Base-by-base conservation (phyloP, 2,329 filamentous ascomycete species). In the Peltaster fructicola region DNA sequence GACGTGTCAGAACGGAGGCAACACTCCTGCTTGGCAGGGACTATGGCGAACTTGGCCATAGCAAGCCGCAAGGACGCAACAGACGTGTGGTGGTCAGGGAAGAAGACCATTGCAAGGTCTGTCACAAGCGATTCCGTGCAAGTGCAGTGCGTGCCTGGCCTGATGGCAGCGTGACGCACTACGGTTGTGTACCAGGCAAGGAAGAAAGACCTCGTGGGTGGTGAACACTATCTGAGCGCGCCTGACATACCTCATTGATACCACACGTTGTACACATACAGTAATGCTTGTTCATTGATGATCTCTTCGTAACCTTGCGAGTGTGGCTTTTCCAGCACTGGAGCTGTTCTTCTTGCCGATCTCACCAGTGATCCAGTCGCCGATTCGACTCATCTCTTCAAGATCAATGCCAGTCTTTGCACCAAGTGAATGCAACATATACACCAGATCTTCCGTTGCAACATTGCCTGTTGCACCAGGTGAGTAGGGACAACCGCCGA, bases 121-220 rank as follows among this genome's bases (percentile, higher is more conserved):
- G 88, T 48, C 77, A 92, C 51, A 95, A 93, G 60, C 63, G 88
- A 36, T 66, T 98, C 36, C 85, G 84, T 2, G 76, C 81, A 2
- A 91, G 78, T 48, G 88, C 92, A 10, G 76, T 95, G 31, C 74
- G 84, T 19, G 84, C 93, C 8, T 65, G 88, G 52, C 80, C 84
- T 5, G 78, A 91, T 38, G 50, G 53, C 20, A 47, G 48, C 23
- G 58, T 61, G 11, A 56, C 61, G 30, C 59, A 63, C 41, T 58
- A 55, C 30, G 59, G 59, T 3, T 62, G 59, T 44, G 47, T 54
- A 18, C 40, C 39, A n/a, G 27, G 27, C 19, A 20, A 20, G 8
- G 10, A 10, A 3, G 13, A 16, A n/a, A n/a, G n/a, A n/a, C n/a
- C n/a, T n/a, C 3, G 27, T 22, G 10, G 28, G 27, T 17, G 25